Percentiles rank a stretch among this genome's conserved stretches.
These are phyloP conservation scores for Suillus subalutaceus DNA, from an alignment of 768 basidiomycete species.

Conservation along the genomic window DNA sequence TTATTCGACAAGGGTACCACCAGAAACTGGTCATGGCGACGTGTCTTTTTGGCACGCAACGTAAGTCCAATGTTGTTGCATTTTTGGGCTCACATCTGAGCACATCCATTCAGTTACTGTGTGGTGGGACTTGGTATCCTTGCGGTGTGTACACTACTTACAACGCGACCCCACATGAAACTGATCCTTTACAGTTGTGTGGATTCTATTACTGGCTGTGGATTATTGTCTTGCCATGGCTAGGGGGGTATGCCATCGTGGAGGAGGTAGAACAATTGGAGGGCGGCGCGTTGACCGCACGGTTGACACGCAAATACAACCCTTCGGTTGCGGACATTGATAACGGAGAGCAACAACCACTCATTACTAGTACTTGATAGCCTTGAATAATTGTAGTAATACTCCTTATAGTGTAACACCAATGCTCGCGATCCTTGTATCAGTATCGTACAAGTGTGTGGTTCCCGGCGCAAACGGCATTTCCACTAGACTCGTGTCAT, in stretches of 20 bases:
- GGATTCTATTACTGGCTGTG: slow-evolving; percentile 38
- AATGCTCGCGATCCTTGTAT: too few relatives aligned
- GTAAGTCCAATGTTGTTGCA: slow-evolving; percentile 12
- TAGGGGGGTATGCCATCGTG: slow-evolving; percentile 48
- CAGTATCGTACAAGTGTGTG: too few relatives aligned
- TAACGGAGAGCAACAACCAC: not conserved
- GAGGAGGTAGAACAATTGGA: slow-evolving; percentile 48
- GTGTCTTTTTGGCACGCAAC: slow-evolving; percentile 36
- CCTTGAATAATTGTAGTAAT: not conserved
- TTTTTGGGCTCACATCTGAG: not conserved
- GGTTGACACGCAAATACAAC: slow-evolving; percentile 30
- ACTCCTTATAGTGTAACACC: not conserved
- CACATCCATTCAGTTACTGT: slow-evolving; percentile 22
- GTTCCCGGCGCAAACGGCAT: too few relatives aligned
- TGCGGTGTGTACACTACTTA: slow-evolving; percentile 17
- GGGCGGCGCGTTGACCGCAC: slow-evolving; percentile 37
- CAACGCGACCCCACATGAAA: not conserved
- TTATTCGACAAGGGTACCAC: slow-evolving; percentile 26
- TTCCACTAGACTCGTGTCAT: too few relatives aligned
- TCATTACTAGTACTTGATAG: not conserved
- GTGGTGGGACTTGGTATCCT: slow-evolving; percentile 33
- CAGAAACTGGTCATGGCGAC: slow-evolving; percentile 29
- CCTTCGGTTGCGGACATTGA: not conserved
- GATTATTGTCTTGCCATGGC: slow-evolving; percentile 45
- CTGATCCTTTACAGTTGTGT: slow-evolving; percentile 19